Evolutionary conservation across 2,329 filamentous ascomycete species (phyloP).

Genomic region (Colletotrichum sp.): DNA sequence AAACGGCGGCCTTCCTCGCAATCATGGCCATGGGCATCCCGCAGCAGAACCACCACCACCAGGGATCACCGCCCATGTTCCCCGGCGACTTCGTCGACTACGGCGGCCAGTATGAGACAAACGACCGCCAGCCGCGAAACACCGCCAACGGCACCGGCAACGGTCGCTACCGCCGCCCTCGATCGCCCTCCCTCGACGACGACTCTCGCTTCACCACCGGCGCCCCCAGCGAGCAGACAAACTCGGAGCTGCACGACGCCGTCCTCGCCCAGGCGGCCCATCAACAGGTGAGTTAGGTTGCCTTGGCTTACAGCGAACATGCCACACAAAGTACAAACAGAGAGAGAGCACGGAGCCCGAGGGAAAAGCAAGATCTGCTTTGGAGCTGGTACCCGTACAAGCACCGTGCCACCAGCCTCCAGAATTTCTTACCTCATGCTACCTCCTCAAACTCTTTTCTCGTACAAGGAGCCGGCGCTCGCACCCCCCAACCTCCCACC

Average conservation of each 20-base stretch:
- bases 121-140: conserved; percentile 12
- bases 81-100: conserved; percentile 17
- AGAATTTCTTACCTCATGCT: neutral
- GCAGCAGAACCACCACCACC: conserved; percentile 14
- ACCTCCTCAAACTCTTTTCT: neutral
- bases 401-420: neutral
- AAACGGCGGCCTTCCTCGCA: neutral
- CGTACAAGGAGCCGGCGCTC: neutral
- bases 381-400: neutral
- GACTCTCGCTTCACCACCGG: conserved; percentile 18
- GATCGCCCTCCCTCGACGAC: conserved; percentile 19
- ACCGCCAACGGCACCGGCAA: neutral
- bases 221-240: neutral
- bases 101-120: conserved; percentile 9
- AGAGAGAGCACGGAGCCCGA: neutral
- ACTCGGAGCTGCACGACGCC: conserved; percentile 18
- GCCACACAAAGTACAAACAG: neutral
- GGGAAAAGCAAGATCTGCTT: neutral
- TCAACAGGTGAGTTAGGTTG: conserved; percentile 7
- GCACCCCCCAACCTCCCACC: neutral
- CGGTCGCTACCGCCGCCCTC: conserved; percentile 16
- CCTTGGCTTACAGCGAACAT: neutral
- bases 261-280: conserved; percentile 16
- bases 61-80: conserved; percentile 11
- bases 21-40: conserved; percentile 19